These are phyloP conservation scores for Avena insularis DNA, from an alignment of 176 grass and related monocot species.

Conservation along the genomic window DNA sequence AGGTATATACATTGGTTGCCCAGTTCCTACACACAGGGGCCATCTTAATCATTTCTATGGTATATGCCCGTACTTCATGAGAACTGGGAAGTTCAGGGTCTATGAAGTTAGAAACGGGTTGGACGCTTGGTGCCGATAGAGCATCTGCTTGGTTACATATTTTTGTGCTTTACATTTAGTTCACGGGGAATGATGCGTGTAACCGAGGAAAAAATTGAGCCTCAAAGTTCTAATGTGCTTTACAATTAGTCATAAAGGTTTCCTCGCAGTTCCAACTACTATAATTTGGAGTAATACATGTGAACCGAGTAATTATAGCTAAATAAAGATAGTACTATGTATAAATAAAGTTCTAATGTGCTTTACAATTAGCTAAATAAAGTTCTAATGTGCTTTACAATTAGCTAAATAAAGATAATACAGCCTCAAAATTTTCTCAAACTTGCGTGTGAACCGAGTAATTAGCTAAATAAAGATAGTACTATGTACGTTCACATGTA, in stretches of 20 bases:
- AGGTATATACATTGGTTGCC: constrained; percentile 48
- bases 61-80: neutral
- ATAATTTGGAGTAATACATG: too few species aligned
- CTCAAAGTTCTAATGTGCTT: too few species aligned
- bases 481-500: neutral
- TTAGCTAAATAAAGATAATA: too few species aligned
- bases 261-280: neutral
- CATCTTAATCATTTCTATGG: neutral
- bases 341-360: too few species aligned
- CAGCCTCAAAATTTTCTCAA: too few species aligned
- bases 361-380: too few species aligned
- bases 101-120: constrained; percentile 6
- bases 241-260: neutral
- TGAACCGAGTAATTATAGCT: too few species aligned
- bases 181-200: neutral
- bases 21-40: neutral
- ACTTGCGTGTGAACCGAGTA: neutral
- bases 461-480: neutral
- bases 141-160: neutral
- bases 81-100: neutral
- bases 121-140: neutral
- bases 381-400: too few species aligned
- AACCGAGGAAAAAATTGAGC: neutral
- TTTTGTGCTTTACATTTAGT: neutral
- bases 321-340: too few species aligned